Percentiles rank a stretch among this genome's conserved stretches.
Conservation (phyloP, 1,284 basidiomycete species). For the Coniophora puteana region DNA sequence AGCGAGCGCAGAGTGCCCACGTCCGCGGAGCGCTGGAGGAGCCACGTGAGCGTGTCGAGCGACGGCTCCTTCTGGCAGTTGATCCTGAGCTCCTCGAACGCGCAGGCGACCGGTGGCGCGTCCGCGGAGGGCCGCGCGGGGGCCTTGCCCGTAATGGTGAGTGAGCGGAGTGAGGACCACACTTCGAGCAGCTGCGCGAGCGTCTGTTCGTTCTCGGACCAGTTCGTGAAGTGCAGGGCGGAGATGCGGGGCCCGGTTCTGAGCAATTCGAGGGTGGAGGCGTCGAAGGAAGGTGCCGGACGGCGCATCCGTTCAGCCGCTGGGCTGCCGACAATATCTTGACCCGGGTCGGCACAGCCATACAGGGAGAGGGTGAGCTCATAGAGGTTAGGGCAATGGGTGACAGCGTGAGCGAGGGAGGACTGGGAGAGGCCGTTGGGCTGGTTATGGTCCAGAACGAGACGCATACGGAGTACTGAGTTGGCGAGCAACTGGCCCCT, state of each 20-base stretch:
- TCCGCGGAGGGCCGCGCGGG: too few relatives aligned
- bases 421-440: conserved; percentile 50
- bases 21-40: conserved; percentile 51
- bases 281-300: conserved; percentile 52
- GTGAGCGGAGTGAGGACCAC: conserved; percentile 51
- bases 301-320: conserved; percentile 45
- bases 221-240: conserved; percentile 61
- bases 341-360: conserved; percentile 45
- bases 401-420: conserved; percentile 55
- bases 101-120: conserved; percentile 44
- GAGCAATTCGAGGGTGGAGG: conserved; percentile 46
- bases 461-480: conserved; percentile 49
- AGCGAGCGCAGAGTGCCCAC: conserved; percentile 43
- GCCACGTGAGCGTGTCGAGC: conserved; percentile 61
- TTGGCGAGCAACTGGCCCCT: conserved; percentile 48
- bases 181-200: conserved; percentile 58
- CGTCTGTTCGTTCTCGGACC: conserved; percentile 59
- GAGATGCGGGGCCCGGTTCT: conserved; percentile 51
- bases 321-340: conserved; percentile 43
- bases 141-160: conserved; percentile 56
- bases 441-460: conserved; percentile 63
- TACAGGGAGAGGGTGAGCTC: conserved; percentile 56
- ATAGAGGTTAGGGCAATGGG: conserved; percentile 53
- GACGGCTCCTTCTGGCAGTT: conserved; percentile 59
- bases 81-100: conserved; percentile 49